Evolutionary conservation across 2,329 filamentous ascomycete species (phyloP), one percentile per base, ranked within the genome.

Genomic region (Neopestalotiopsis clavispora): DNA sequence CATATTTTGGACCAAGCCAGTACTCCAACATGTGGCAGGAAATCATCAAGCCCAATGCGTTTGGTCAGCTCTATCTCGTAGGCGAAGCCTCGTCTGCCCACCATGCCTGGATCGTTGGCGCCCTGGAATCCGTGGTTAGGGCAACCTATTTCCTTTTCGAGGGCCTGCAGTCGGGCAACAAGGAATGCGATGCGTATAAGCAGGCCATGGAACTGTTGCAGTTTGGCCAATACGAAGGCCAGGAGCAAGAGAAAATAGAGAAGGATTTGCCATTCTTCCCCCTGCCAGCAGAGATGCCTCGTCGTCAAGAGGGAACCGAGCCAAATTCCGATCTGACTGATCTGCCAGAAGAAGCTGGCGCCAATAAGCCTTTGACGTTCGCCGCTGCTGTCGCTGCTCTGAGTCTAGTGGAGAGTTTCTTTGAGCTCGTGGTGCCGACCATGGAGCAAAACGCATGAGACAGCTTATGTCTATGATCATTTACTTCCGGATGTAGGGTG

Each of bases 51-150:
- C 76, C 76, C 14, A 38, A 64, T 45, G 72, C 60, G 60, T 62
- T 62, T 23, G 60, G 75, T 6, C 70, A 73, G 6, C 66, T 79
- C 6, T 58, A 74, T 68, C 70, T 80, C 34, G 70, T 73, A 9
- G 79, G 78, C 20, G 78, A 80, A 68, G 76, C 77, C 12, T 67
- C 72, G 9, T 76, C 72, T 56, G 65, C 71, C 1, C 74, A 80
- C 65, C 78, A 80, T 65, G 78, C 74, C 30, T 80, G 78, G 78
- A 74, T 79, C 49, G 72, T 75, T 20, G 78, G 77, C 10, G 73
- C 77, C 1, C 69, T 80, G 1, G 76, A 80, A 30, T 76, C 73
- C 65, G 75, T 74, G 45, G 67, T 72, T 20, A 57, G 66, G 20
- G 66, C 49, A n/a, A 57, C 59, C 12, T 67, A 61, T 23, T 4